Conservation (phyloP, 2,329 filamentous ascomycete species). For the Hymenoscyphus albidus region DNA sequence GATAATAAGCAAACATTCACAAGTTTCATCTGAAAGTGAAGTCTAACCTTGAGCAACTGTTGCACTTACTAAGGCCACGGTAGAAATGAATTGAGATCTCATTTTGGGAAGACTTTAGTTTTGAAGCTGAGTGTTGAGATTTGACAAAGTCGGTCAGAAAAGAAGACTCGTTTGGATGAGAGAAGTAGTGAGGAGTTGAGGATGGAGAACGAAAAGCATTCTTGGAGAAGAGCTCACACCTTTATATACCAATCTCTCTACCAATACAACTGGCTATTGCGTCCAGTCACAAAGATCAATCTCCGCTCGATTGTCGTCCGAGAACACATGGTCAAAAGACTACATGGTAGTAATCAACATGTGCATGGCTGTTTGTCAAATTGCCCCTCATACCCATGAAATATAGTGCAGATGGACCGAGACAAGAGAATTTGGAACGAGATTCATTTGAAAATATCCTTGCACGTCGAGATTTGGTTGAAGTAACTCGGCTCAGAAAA, state of each 20-base stretch:
- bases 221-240: not conserved
- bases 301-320: not conserved
- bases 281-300: not conserved
- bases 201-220: constrained; percentile 4
- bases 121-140: not conserved
- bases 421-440: not conserved
- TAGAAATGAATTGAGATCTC: constrained; percentile 26
- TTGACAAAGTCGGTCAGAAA: constrained; percentile 1
- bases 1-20: not conserved
- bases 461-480: not conserved
- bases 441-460: not conserved
- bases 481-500: not conserved
- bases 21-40: not conserved
- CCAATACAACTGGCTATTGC: not conserved
- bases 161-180: constrained; percentile 1
- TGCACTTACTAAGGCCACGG: constrained; percentile 20
- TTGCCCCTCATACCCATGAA: not conserved
- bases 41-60: constrained; percentile 18
- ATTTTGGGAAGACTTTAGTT: constrained; percentile 19
- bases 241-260: not conserved
- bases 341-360: constrained; percentile 15
- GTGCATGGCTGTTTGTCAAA: constrained; percentile 7
- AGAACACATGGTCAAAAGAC: not conserved
- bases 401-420: not conserved
- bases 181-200: constrained; percentile 8